Evolutionary conservation across 2,329 filamentous ascomycete species (phyloP).

Genomic region (Monosporascus ibericus): DNA sequence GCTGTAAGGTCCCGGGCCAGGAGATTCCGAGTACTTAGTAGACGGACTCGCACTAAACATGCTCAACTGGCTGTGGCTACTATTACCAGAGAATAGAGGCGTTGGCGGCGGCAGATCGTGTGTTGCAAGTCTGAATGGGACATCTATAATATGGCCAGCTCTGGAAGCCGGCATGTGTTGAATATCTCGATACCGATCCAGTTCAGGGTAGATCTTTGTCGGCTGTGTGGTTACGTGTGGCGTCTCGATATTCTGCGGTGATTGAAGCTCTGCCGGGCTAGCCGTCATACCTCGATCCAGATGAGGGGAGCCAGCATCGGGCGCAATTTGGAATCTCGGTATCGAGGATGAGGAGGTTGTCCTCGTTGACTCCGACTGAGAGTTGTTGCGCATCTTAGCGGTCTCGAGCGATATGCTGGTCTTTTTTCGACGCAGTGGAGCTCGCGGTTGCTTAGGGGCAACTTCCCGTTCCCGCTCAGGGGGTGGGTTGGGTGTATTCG

Average conservation of each 20-base stretch:
- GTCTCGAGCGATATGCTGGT: slow-evolving; percentile 38
- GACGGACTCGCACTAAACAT: slow-evolving; percentile 66
- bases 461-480: slow-evolving; percentile 29
- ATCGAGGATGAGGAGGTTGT: slow-evolving; percentile 38
- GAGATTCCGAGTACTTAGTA: slow-evolving; percentile 68
- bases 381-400: slow-evolving; percentile 26
- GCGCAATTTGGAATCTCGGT: slow-evolving; percentile 29
- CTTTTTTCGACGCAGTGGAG: slow-evolving; percentile 44
- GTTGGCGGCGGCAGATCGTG: slow-evolving; percentile 62
- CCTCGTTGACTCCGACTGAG: slow-evolving; percentile 29
- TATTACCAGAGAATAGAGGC: slow-evolving; percentile 55
- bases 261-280: slow-evolving; percentile 38
- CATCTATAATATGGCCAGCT: slow-evolving; percentile 33
- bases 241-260: slow-evolving; percentile 36
- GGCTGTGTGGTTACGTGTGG: slow-evolving; percentile 32
- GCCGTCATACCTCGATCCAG: slow-evolving; percentile 36
- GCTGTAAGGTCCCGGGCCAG: slow-evolving; percentile 63
- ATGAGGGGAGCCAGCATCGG: slow-evolving; percentile 29
- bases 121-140: slow-evolving; percentile 53
- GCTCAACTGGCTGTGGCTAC: slow-evolving; percentile 45
- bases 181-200: slow-evolving; percentile 53
- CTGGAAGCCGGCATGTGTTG: slow-evolving; percentile 29
- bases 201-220: slow-evolving; percentile 50
- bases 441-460: slow-evolving; percentile 29
- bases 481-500: slow-evolving; percentile 25